Base-by-base conservation (phyloP, 805 yeast genomes). In the Candida mattraensis region DNA sequence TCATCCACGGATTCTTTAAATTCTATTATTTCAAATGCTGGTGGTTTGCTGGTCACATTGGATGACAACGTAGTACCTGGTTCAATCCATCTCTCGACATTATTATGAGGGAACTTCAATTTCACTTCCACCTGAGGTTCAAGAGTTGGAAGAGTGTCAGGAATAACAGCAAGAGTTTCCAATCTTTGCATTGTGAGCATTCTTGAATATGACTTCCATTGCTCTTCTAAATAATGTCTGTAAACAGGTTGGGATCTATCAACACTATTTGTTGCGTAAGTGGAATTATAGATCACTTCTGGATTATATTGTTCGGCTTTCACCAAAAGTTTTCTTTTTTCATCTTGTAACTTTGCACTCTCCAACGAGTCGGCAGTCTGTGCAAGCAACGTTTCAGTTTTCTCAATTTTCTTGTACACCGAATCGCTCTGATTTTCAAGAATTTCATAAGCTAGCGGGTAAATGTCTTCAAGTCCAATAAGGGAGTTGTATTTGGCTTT, bases 81-180 rank as follows among this genome's bases (percentile, higher is more conserved):
- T 42, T 75, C 83, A 30, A 88, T 61, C 85, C 85, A 80, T 45
- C 71, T 76, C 47, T 74, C 72, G 25, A 83, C 72, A 4, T 76
- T 67, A 44, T 78, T 78, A 54, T 80, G 85, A 5, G 88, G 81
- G 56, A 89, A 89, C 62, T 78, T 79, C 28, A 93, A 54, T 28
- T 75, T 69, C 5, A 91, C 85, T 34, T 84, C 87, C 12, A 77
- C 91, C 44, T 71, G 65, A 13, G 98, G 98, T 7, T 74, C 80
- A 39, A 93, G 62, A 2, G 97, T 88, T 18, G 97, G 93, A 60
- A 93, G 58, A 3, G 98, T 89, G 58, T 93, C 99, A 11, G 99
- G 99, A 40, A 93, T 85, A 27, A 87, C 87, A 27, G 74, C 74
- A 48, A 87, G 66, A 38, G 83, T 79, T 64, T 93, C 99, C 35